Evolutionary conservation across 306 rosid genomes (phyloP).

Genomic region (Malus domestica): ASM211411v1 NC_041791.1:17457501-17458000

Average conservation of each 20-base stretch:
- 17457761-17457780: not conserved
- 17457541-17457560: constrained; percentile 30
- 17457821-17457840: constrained; percentile 6
- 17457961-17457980: constrained; percentile 44
- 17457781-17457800: not conserved
- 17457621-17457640: too few relatives aligned
- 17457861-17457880: not conserved
- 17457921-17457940: not conserved
- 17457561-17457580: not conserved
- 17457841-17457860: not conserved
- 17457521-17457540: constrained; percentile 34
- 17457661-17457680: not conserved
- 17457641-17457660: not conserved
- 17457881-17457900: not conserved
- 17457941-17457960: not conserved
- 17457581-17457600: not conserved
- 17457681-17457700: not conserved
- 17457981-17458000: constrained; percentile 98
- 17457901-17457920: not conserved
- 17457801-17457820: not conserved
- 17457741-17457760: not conserved
- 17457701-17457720: not conserved
- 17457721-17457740: not conserved
- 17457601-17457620: not conserved
- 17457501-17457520: constrained; percentile 17